Conservation (phyloP, 2,329 filamentous ascomycete genomes). For the Diplocarpon mali region DNA sequence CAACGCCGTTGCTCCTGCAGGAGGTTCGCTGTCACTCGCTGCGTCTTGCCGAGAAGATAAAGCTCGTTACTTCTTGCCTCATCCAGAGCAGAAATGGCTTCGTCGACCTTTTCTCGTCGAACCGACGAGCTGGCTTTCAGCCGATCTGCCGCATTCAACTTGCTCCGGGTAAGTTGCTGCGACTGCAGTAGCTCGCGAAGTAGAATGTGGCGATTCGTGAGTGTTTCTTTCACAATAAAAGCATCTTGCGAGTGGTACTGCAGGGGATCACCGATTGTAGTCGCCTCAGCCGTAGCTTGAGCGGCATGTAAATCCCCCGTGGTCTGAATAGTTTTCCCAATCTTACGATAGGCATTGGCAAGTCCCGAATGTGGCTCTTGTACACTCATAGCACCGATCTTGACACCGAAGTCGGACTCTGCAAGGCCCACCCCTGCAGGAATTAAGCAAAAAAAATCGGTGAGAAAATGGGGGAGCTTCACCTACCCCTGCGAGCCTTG, state of each 20-base stretch:
- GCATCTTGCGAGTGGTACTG: slow-evolving; percentile 93
- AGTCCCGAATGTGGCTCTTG: slow-evolving; percentile 87
- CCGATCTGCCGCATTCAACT: slow-evolving; percentile 75
- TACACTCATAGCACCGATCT: slow-evolving; percentile 73
- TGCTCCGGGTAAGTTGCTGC: slow-evolving; percentile 72
- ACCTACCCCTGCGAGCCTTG: slow-evolving; percentile 75
- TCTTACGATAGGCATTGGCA: slow-evolving; percentile 82
- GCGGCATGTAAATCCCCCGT: slow-evolving; percentile 93
- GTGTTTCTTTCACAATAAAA: slow-evolving; percentile 94
- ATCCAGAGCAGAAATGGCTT: slow-evolving; percentile 83
- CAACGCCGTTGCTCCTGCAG: slow-evolving; percentile 81
- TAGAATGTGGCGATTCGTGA: slow-evolving; percentile 95
- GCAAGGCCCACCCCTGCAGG: slow-evolving; percentile 73
- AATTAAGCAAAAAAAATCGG: slow-evolving; percentile 25
- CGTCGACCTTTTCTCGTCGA: slow-evolving; percentile 89
- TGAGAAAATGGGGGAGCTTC: slow-evolving; percentile 3
- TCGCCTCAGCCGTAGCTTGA: slow-evolving; percentile 92
- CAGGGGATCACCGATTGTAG: slow-evolving; percentile 84
- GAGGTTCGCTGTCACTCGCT: slow-evolving; percentile 80
- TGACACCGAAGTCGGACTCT: slow-evolving; percentile 88
- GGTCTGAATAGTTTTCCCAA: slow-evolving; percentile 86
- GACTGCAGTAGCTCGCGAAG: slow-evolving; percentile 88
- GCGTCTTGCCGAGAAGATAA: slow-evolving; percentile 74
- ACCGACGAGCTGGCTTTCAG: slow-evolving; percentile 81
- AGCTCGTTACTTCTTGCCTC: slow-evolving; percentile 76